Evolutionary conservation across 331 rosid species (phyloP).

Genomic region (Malus hybrid): DNA sequence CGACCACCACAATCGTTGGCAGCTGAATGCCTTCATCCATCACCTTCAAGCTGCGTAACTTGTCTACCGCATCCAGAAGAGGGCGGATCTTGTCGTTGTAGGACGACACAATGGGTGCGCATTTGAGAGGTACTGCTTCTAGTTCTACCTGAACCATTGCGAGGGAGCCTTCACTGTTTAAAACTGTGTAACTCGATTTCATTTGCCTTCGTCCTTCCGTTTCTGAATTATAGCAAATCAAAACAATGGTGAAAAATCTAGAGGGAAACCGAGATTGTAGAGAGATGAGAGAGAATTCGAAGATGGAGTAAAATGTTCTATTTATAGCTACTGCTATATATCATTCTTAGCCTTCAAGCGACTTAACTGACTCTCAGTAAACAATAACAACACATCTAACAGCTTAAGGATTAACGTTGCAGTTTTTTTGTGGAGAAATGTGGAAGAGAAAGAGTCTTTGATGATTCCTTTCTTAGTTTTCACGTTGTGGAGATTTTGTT

Average conservation of each 20-base stretch:
- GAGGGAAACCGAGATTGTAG: neutral
- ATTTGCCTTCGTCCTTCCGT: neutral
- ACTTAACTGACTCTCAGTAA: too few species aligned
- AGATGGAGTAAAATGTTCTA: too few species aligned
- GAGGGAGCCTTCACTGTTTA: neutral
- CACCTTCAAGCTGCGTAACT: neutral
- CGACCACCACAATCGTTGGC: conserved; percentile 9
- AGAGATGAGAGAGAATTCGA: too few species aligned
- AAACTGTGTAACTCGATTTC: neutral
- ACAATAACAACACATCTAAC: too few species aligned
- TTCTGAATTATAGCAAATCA: neutral
- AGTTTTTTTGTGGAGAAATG: too few species aligned
- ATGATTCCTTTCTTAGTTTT: neutral
- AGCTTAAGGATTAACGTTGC: too few species aligned
- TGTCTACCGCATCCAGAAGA: neutral
- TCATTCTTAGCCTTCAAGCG: too few species aligned
- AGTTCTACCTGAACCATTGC: neutral
- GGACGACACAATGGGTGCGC: too few species aligned
- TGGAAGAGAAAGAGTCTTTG: too few species aligned
- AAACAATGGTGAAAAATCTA: neutral
- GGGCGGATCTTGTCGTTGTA: too few species aligned
- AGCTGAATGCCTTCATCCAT: conserved; percentile 12
- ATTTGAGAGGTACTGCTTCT: neutral
- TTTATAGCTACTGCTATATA: too few species aligned
- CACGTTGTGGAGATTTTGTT: neutral